Evolutionary conservation across 1,139 yeast species (phyloP).

Genomic region (Kurtzmaniella quercitrusa): DNA sequence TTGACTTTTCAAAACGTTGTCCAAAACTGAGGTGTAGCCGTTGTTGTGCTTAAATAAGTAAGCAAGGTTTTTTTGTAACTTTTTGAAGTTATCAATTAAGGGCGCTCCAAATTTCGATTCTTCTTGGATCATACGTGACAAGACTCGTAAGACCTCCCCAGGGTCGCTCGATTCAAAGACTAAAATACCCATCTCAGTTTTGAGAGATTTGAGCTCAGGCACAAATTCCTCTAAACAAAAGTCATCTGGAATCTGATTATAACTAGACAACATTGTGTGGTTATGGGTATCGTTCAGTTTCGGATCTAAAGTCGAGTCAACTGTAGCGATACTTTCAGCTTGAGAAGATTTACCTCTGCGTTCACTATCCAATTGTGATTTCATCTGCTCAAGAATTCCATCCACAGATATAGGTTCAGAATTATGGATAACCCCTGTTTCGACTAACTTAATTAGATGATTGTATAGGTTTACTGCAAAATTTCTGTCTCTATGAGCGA

Average conservation of each 20-base stretch:
- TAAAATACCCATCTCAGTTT: slow-evolving; percentile 16
- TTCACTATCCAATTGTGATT: neutral
- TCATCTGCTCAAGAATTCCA: too few species aligned
- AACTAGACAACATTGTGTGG: too few species aligned
- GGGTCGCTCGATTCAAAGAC: slow-evolving; percentile 14
- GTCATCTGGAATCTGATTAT: slow-evolving; percentile 36
- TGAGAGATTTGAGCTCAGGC: slow-evolving; percentile 28
- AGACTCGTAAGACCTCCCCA: slow-evolving; percentile 12
- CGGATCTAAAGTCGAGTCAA: too few species aligned
- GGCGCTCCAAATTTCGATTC: slow-evolving; percentile 13
- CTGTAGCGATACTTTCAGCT: too few species aligned
- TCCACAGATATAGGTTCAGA: too few species aligned
- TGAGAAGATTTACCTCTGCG: too few species aligned
- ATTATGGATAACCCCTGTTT: neutral
- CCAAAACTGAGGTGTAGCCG: slow-evolving; percentile 30
- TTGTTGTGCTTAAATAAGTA: slow-evolving; percentile 33
- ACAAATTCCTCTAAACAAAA: slow-evolving; percentile 32
- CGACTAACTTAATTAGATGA: neutral
- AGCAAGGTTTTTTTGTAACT: slow-evolving; percentile 28
- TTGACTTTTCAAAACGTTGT: slow-evolving; percentile 28
- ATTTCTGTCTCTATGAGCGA: neutral
- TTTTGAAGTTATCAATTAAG: slow-evolving; percentile 20
- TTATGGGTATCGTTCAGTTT: too few species aligned
- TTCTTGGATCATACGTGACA: slow-evolving; percentile 12
- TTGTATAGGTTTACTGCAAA: neutral